Base-by-base conservation (phyloP, 441 rosid species). In the Euphorbia celastroides region DNA sequence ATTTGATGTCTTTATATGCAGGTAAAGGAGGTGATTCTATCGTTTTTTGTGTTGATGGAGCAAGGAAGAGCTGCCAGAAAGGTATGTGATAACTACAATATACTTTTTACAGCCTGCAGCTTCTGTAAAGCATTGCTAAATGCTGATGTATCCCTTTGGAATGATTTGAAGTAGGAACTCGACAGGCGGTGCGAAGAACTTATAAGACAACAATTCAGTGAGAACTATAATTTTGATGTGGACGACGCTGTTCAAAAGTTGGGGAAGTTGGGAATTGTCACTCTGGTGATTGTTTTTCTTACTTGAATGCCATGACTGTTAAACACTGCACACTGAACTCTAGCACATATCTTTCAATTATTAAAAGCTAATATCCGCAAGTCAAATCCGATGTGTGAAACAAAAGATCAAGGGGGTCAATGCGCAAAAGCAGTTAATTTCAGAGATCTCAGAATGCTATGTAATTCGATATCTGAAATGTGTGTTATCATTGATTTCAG, bases 21-120 rank as follows among this genome's bases (percentile, higher is more conserved):
- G 96, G 97, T 89, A 54, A 93, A 93, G 80, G 96, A 93, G 83
- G 96, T 91, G 55, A 93, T 91, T 70, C 69, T 91, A 75, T 77
- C 89, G 79, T 88, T 66, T 58, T 68, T 70, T 76, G 81, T 88
- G 69, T 72, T 91, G 79, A 86, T 89, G 95, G 83, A 80, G 59
- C 88, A 83, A 70, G 97, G 90, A 63, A 81, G 75, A 77, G 86
- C 85, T 52, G 77, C 78, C 19, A 67, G 70, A 66, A 78, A 85
- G 85, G 92, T 83, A 60, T 0, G 13, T 7, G 25, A 36, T 23
- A 17, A 31, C 22, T 48, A 44, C 50, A 17, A 44, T 44, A n/a
- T 56, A 55, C 26, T 46, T 26, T 19, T 59, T 57, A 41, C 13
- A 22, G 17, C n/a, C 28, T 30, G 42, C 30, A 41, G 26, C 22